A percentile compares a stretch with the other conserved stretches of the same genome.
Conservation (phyloP, 805 yeast genomes). For the Cephaloascus albidus region DNA sequence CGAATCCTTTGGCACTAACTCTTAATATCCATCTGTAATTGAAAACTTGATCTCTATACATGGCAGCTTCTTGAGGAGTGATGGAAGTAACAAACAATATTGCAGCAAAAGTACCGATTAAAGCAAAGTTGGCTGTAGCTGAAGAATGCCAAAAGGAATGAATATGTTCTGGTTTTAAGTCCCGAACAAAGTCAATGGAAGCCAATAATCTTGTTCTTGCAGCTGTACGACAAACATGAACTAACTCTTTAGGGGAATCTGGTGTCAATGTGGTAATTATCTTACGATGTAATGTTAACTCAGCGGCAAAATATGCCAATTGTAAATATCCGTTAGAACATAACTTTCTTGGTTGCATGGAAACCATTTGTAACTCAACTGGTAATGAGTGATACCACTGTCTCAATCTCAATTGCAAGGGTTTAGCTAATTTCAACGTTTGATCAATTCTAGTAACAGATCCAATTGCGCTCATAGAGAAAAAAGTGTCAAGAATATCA, state of each 20-base stretch:
- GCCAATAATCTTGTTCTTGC: slow-evolving; percentile 78
- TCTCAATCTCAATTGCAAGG: slow-evolving; percentile 60
- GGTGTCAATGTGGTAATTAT: slow-evolving; percentile 46
- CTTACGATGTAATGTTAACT: slow-evolving; percentile 74
- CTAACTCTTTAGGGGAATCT: slow-evolving; percentile 42
- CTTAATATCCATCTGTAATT: slow-evolving; percentile 72
- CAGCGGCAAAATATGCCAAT: slow-evolving; percentile 82
- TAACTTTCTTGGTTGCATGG: slow-evolving; percentile 49
- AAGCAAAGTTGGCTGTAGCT: slow-evolving; percentile 66
- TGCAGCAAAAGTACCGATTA: slow-evolving; percentile 85
- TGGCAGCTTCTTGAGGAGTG: slow-evolving; percentile 49
- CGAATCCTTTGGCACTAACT: slow-evolving; percentile 68
- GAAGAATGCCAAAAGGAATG: slow-evolving; percentile 89
- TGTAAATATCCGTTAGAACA: slow-evolving; percentile 75
- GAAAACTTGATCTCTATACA: slow-evolving; percentile 58
- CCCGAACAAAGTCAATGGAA: slow-evolving; percentile 70
- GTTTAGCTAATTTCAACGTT: slow-evolving; percentile 71
- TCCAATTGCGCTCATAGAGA: slow-evolving; percentile 57
- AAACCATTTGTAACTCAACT: slow-evolving; percentile 49
- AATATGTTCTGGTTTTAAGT: slow-evolving; percentile 71
- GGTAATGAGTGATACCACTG: slow-evolving; percentile 76
- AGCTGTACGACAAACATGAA: slow-evolving; percentile 70
- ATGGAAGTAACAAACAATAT: slow-evolving; percentile 62
- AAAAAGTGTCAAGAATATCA: slow-evolving; percentile 64
- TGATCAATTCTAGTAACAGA: slow-evolving; percentile 51